Evolutionary conservation across 306 rosid genomes (phyloP).

Genomic region (Vigna angularis): DNA sequence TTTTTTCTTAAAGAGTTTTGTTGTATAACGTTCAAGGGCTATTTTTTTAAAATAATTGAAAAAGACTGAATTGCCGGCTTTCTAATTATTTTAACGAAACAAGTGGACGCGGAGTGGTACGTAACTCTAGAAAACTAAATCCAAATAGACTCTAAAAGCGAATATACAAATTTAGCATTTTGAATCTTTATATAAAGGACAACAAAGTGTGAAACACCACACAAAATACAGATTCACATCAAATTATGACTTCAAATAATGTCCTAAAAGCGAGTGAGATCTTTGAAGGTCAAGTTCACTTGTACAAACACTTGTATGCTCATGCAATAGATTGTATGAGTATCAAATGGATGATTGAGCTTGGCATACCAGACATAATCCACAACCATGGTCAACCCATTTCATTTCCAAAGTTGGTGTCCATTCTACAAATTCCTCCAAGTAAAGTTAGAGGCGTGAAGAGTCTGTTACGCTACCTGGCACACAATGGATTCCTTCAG

Average conservation of each 20-base stretch:
- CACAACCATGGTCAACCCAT: slow-evolving; percentile 46
- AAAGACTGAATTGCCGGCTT: no score
- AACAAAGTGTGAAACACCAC: background rate
- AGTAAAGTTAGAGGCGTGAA: slow-evolving; percentile 12
- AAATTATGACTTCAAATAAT: slow-evolving; percentile 2
- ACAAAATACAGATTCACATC: background rate
- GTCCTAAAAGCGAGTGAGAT: slow-evolving; percentile 5
- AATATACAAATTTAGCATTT: background rate
- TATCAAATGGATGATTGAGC: slow-evolving; percentile 38
- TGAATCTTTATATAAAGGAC: background rate
- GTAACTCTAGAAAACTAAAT: no score
- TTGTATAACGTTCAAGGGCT: no score
- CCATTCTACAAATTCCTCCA: slow-evolving; percentile 43
- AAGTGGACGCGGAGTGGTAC: no score
- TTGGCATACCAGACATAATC: slow-evolving; percentile 28
- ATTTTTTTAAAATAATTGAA: no score
- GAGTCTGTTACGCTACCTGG: slow-evolving; percentile 46
- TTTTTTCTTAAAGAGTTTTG: no score
- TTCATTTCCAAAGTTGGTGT: slow-evolving; percentile 41
- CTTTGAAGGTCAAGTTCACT: slow-evolving; percentile 14
- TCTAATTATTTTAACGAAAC: no score
- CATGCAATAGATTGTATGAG: background rate
- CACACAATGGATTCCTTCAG: slow-evolving; percentile 38
- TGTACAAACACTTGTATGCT: background rate
- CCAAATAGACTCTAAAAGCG: no score